Evolutionary conservation across 2,329 filamentous ascomycete genomes (phyloP), one percentile per base, ranked within the genome.

Genomic region (Monosporascus sp.): DNA sequence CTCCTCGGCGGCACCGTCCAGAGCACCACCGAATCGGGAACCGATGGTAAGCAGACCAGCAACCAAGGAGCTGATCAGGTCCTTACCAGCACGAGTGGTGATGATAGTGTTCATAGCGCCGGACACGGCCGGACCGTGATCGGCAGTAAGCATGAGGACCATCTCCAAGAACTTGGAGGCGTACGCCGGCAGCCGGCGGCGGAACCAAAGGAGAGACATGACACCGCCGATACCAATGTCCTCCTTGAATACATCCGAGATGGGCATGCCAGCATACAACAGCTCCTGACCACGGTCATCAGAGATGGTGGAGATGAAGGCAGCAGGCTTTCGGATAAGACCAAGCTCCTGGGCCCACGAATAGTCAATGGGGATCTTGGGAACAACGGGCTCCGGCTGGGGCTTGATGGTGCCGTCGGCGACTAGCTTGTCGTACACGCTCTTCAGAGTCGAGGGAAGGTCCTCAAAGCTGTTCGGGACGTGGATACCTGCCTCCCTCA

Each of bases 71-170:
- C 87, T 92, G 80, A 99, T 97, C 64, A 99, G 80, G 72, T 99
- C 94, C 84, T 99, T 99, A 74, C 94, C 94, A 60, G 94, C 94
- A 89, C 94, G 90, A 56, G 94, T 99, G 59, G 94, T 99, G 74
- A 99, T 97, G 74, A 99, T 99, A 73, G 94, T 99, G 87, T 99
- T 99, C 94, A 99, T 99, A 74, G 94, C 94, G 84, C 94, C 94
- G 66, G 94, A 99, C 66, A 99, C 94, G 66, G 94, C 94, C 51
- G 94, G 94, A 77, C 94, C 94, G 86, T 99, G 94, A 72, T 99
- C 94, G 67, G 94, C 94, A 70, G 94, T 99, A 70, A 99, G 86
- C 94, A 99, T 99, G 74, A 99, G 93, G 63, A 99, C 94, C 94
- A 99, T 99, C 83, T 99, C 94, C 65, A 99, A 79, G 84, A 99